Base-by-base conservation (phyloP, 768 basidiomycete species). In the Lanmaoa rubissima region DNA sequence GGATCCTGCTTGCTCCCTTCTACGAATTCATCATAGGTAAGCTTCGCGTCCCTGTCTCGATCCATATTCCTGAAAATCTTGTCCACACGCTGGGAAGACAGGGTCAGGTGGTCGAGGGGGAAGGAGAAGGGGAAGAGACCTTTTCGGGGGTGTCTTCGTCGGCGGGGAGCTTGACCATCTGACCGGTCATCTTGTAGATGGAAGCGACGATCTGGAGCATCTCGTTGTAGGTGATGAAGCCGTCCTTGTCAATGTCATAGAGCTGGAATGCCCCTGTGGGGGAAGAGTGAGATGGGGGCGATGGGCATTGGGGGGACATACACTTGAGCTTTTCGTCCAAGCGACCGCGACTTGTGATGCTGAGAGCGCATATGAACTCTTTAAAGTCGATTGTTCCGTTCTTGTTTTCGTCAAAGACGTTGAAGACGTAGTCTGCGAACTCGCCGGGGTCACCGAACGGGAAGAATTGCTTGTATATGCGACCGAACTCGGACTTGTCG, bases 141-240 rank as follows among this genome's bases (percentile, higher is more conserved):
- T 98, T 99, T 75, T 98, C 94, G 2, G 97, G 96, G n/a, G 97
- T 99, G 76, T 98, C 95, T 75, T 99, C 97, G 70, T 98, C 97
- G 40, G 87, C 79, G n/a, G 97, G 95, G 21, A 98, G 84, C 72
- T 94, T 95, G 61, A 98, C 96, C 95, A 98, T 98, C 73, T 95
- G 87, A 19, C 97, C 97, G 5, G 97, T 98, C 97, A 99, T 98
- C 83, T 96, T 98, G 82, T 98, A 99, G 76, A 99, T 99, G 44
- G 93, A 89, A 66, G 89, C 85, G 10, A 99, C 97, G 70, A 99
- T 99, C 78, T 92, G 87, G 34, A 98, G 86, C 97, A 99, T 99
- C 77, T 99, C 97, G 69, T 94, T 88, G 74, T 98, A 98, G 40
- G 97, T 97, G 77, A 99, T 98, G 64, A 84, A 89, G 10, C 97